Percentiles rank a stretch among this genome's conserved stretches.
Conservation (phyloP, 1,284 basidiomycete species). For the Heliocybe sulcata region DNA sequence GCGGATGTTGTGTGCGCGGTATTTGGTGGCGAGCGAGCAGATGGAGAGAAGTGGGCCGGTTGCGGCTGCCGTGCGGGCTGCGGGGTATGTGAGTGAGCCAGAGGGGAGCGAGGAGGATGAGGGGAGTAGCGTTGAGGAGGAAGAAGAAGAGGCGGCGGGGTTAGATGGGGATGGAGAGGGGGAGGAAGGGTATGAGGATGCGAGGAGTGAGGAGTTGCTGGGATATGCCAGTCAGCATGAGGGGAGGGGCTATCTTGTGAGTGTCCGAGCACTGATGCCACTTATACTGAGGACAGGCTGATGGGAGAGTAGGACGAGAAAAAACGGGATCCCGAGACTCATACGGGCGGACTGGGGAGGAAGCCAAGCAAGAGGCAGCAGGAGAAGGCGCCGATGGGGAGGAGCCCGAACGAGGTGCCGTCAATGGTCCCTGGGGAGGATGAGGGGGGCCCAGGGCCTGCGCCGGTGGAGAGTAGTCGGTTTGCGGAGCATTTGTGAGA, state of each 20-base stretch:
- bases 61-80: constrained; percentile 85
- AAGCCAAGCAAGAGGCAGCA: constrained; percentile 52
- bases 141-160: too few relatives aligned
- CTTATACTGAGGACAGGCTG: too few relatives aligned
- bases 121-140: constrained; percentile 70
- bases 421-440: constrained; percentile 9
- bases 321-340: constrained; percentile 15
- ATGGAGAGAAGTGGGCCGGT: constrained; percentile 93
- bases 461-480: constrained; percentile 35
- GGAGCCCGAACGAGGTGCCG: constrained; percentile 23
- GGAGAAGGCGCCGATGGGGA: constrained; percentile 66
- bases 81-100: constrained; percentile 79
- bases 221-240: constrained; percentile 43
- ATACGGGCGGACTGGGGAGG: constrained; percentile 26
- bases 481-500: constrained; percentile 26
- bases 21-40: constrained; percentile 91
- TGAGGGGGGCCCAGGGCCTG: constrained; percentile 23
- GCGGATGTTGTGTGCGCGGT: constrained; percentile 92
- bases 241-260: constrained; percentile 58
- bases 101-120: constrained; percentile 53
- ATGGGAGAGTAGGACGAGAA: constrained; percentile 19
- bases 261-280: too few relatives aligned
- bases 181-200: constrained; percentile 28
- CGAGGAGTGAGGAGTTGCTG: constrained; percentile 37
- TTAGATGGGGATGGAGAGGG: constrained; percentile 32